Evolutionary conservation across 192 early-diverging fungal species (phyloP).

Genomic region (Mortierella claussenii): DNA sequence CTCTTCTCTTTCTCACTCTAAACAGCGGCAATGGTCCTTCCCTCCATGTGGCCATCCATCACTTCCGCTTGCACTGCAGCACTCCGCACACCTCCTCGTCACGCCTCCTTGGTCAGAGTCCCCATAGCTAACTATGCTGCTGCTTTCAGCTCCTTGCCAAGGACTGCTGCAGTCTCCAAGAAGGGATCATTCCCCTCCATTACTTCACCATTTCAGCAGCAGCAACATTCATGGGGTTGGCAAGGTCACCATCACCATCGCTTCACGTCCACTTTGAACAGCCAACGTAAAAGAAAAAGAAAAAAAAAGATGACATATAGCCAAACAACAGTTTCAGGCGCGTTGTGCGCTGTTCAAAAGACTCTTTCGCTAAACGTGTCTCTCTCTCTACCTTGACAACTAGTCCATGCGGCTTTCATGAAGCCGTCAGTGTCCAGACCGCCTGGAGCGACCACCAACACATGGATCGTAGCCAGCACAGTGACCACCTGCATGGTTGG

Average conservation of each 20-base stretch:
- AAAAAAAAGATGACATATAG: too few species aligned
- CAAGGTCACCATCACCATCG: slow-evolving; percentile 24
- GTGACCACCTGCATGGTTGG: slow-evolving; percentile 28
- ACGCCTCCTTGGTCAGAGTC: slow-evolving; percentile 3
- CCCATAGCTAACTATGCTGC: background rate
- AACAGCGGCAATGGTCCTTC: background rate
- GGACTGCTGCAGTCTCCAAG: background rate
- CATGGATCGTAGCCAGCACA: slow-evolving; percentile 9
- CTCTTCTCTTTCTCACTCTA: background rate
- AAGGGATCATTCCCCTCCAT: background rate
- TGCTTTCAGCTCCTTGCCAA: slow-evolving; percentile 2
- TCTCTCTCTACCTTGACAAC: too few species aligned
- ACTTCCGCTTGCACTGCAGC: background rate
- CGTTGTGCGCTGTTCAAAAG: too few species aligned
- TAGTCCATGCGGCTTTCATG: background rate
- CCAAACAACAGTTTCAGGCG: too few species aligned
- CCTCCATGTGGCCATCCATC: slow-evolving; percentile 1
- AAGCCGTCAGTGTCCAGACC: background rate
- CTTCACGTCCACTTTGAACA: slow-evolving; percentile 16
- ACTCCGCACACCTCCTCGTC: background rate
- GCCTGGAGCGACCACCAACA: slow-evolving; percentile 1
- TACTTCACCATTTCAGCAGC: too few species aligned
- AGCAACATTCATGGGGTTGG: background rate
- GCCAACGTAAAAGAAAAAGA: slow-evolving; percentile 2
- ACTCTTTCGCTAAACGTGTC: too few species aligned